Conservation (phyloP, 2,329 filamentous ascomycete species). For the Diplodia scrobiculata region DNA sequence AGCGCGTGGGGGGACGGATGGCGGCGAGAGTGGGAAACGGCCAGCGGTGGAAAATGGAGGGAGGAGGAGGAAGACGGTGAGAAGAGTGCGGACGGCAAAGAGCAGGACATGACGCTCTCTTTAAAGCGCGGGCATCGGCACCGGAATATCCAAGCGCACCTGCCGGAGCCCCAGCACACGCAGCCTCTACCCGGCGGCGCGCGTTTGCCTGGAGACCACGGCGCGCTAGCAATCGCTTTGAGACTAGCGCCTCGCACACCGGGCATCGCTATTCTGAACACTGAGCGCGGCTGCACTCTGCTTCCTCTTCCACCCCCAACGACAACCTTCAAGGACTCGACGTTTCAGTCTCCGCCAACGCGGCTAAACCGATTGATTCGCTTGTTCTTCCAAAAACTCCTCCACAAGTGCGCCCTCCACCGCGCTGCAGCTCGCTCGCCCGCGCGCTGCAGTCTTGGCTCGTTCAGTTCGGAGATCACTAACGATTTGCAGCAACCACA, state of each 20-base stretch:
- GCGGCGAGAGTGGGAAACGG: background rate
- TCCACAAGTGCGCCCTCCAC: constrained; percentile 32
- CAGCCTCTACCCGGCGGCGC: constrained; percentile 18
- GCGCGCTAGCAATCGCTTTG: constrained; percentile 5
- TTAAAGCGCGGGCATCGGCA: constrained; percentile 27
- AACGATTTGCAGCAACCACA: constrained; percentile 32
- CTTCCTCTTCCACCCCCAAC: constrained; percentile 24
- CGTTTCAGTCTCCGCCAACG: constrained; percentile 99
- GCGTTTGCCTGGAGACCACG: constrained; percentile 7
- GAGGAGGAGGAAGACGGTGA: constrained; percentile 6
- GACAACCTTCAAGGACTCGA: constrained; percentile 69
- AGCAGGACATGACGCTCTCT: constrained; percentile 29
- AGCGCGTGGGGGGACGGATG: background rate
- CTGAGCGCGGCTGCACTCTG: constrained; percentile 8
- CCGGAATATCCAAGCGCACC: constrained; percentile 25
- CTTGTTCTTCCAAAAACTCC: constrained; percentile 62
- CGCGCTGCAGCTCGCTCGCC: constrained; percentile 17
- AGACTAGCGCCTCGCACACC: constrained; percentile 26
- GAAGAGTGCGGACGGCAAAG: constrained; percentile 7
- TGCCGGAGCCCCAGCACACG: constrained; percentile 11
- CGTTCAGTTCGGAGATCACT: constrained; percentile 5
- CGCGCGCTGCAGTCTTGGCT: background rate
- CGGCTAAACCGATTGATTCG: constrained; percentile 99
- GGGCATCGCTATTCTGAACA: constrained; percentile 18
- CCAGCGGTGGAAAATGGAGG: background rate